Evolutionary conservation across 2,329 filamentous ascomycete species (phyloP), one percentile per base, ranked within the genome.

Genomic region (Cercospora sp.): DNA sequence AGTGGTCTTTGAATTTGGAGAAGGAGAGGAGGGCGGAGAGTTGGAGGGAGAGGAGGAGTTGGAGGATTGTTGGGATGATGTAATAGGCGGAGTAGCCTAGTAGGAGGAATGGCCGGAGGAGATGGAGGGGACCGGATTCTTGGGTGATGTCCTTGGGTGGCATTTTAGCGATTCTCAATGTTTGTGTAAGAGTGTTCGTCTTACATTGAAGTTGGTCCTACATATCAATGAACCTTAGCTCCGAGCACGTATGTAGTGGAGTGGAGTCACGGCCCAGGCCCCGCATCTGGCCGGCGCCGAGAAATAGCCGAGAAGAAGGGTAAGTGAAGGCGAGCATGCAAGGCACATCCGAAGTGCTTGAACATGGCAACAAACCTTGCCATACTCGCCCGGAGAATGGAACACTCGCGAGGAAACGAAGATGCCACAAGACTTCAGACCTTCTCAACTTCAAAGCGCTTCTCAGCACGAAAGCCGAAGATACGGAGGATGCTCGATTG

Each of bases 31-130:
- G 69, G 48, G 75, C 68, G 9, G 53, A 62, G 63, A 78, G 33
- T 28, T 78, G 70, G 66, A 71, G 64, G 40, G 30, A 63, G 12
- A 69, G 59, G 55, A 78, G 13, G 36, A 88, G 80, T 12, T 75
- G 69, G 40, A 79, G 36, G 60, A 89, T 75, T 0, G 88, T 87
- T 26, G 72, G 66, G 0, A 87, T 86, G 16, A 90, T 79, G 76
- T 83, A 86, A 68, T 77, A 78, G 28, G 82, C 74, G 0, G 86
- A 83, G 18, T 81, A 70, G 63, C 72, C 70, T 73, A 91, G 81
- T 75, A 90, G 87, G 3, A 82, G 60, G 6, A 79, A 63, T 1
- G 78, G 78, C 1, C 74, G 68, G 36, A 79, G 73, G 23, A 79
- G 74, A 57, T 74, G 78, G 23, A 77, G 42, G 2, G 76, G 76